Base-by-base conservation (phyloP, 306 rosid species). In the Astragalus glycyphyllos region DNA sequence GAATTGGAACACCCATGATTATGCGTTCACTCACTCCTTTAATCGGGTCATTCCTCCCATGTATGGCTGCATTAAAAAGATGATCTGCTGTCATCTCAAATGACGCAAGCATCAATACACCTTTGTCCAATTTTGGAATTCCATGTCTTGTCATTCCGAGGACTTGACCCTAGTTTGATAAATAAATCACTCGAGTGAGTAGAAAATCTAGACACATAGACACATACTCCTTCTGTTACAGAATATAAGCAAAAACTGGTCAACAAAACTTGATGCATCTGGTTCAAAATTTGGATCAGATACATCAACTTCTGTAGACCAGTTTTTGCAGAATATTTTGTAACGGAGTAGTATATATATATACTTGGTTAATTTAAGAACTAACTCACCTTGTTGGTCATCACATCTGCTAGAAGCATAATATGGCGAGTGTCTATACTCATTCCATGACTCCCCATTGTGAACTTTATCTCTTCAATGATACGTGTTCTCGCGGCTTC, bases 81-180 rank as follows among this genome's bases (percentile, higher is more conserved):
- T 87, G 86, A 79, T 93, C 98, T 8, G 89, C 69, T 8, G 96
- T 90, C 82, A 59, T 86, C 89, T 93, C 98, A 66, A 93, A 93
- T 13, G 98, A 93, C 41, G 98, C 98, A 4, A 93, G 83, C 98
- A 93, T 93, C 69, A 93, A 49, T 5, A 87, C 85, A 76, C 98
- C 85, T 80, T 86, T 90, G 62, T 82, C 98, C 98, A 93, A 90
- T 79, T 90, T 88, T 65, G 83, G 88, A 73, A 93, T 88, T 63
- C 98, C 97, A 74, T 83, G 82, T 86, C 98, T 90, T n/a, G 96
- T 93, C 77, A 90, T 90, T 58, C 98, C 98, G 11, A 88, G 94
- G 83, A 88, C 86, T 73, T 79, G 83, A 67, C 98, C 98, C 98
- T 93, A 77, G 73, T 64, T 75, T 46, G 61, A 2, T 26, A 2